Base-by-base conservation (phyloP, 2,329 filamentous ascomycete genomes). In the Colletotrichum theobromicola region DNA sequence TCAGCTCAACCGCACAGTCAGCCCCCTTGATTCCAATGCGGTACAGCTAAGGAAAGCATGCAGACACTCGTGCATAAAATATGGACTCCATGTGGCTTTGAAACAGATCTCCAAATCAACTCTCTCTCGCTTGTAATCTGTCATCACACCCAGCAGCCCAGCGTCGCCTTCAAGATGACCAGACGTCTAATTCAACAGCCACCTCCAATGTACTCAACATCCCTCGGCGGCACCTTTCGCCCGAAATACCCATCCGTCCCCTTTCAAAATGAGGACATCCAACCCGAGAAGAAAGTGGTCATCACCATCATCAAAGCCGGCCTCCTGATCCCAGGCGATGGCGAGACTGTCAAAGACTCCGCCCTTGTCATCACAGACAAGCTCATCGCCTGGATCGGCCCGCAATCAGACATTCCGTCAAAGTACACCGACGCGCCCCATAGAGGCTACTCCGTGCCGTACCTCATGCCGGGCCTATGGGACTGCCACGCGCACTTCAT, bases 401-500 rank as follows among this genome's bases (percentile, higher is more conserved):
- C 79, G 46, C 76, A 80, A 28, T 64, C 77, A 46, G 61, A 77
- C 16, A 53, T 85, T 6, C 81, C 81, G 0, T 60, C 74, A 3
- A 77, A 79, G 10, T 85, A 84, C 77, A 79, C 77, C 7, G 70
- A 78, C 7, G 77, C 74, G 3, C 74, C 80, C 4, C 79, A 82
- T 72, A 82, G 78, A 77, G 42, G 70, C 61, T 77, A 79, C 2
- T 77, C 82, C n/a, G 85, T 88, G 12, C 83, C 84, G 0, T 84
- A 87, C 10, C 78, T 88, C 9, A 86, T 90, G 81, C 88, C 88
- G 0, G 88, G 88, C 4, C 83, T 90, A 18, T 90, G 88, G 88
- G 88, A 90, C 72, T 87, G 84, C 75, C 88, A 90, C 78, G 83
- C 84, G 1, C 88, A 90, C 78, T 87, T 87, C 75, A 76, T 83